These are phyloP conservation scores for Teunomyces aglyptinius DNA, from an alignment of 805 yeast species.

Conservation along the genomic window DNA sequence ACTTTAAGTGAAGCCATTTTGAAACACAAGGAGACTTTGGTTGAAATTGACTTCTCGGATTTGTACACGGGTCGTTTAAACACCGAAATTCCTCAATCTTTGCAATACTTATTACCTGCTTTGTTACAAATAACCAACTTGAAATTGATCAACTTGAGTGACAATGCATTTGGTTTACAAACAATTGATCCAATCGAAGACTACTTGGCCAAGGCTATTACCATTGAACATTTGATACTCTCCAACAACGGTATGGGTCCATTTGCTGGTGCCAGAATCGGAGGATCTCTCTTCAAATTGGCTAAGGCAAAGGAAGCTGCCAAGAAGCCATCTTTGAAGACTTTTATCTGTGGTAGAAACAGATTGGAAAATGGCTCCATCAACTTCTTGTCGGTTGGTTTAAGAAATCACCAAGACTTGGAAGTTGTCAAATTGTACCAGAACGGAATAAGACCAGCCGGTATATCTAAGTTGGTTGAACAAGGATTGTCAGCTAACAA, in stretches of 20 bases:
- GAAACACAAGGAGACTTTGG: slow-evolving; percentile 45
- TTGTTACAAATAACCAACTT: slow-evolving; percentile 67
- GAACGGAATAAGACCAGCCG: slow-evolving; percentile 95
- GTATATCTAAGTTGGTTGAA: slow-evolving; percentile 69
- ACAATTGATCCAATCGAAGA: slow-evolving; percentile 87
- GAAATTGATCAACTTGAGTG: slow-evolving; percentile 77
- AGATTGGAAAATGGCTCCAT: slow-evolving; percentile 95
- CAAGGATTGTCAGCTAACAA: slow-evolving; percentile 68
- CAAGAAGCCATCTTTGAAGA: slow-evolving; percentile 57
- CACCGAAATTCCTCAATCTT: slow-evolving; percentile 87
- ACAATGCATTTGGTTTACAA: slow-evolving; percentile 95
- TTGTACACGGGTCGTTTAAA: slow-evolving; percentile 92
- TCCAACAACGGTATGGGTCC: slow-evolving; percentile 99
- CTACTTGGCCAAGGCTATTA: slow-evolving; percentile 69
- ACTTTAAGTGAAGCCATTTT: slow-evolving; percentile 59
- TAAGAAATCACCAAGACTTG: slow-evolving; percentile 74
- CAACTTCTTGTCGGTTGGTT: slow-evolving; percentile 78
- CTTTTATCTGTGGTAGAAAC: slow-evolving; percentile 95
- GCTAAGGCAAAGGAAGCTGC: slow-evolving; percentile 60
- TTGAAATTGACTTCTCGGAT: slow-evolving; percentile 83
- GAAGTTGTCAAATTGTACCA: slow-evolving; percentile 81
- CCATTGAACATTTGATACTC: slow-evolving; percentile 80
- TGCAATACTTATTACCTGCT: slow-evolving; percentile 70
- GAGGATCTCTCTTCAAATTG: slow-evolving; percentile 74
- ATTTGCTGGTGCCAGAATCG: slow-evolving; percentile 92